phyloP scores from a whole-genome alignment of 202 grass and related monocot genomes.

The Panicum hallii region DNA sequence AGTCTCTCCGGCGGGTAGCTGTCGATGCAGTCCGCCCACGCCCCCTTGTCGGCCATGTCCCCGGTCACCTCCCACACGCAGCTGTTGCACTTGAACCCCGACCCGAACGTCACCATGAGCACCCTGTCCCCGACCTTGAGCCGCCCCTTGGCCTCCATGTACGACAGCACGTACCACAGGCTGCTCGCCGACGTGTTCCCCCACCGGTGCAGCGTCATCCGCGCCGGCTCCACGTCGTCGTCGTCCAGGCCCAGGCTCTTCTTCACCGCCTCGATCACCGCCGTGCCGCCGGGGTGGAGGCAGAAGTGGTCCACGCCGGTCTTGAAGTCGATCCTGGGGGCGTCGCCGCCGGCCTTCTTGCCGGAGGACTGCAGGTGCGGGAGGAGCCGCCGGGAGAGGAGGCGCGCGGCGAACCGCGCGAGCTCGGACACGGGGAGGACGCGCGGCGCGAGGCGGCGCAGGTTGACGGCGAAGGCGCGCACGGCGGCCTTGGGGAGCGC shows the following conservation, averaged over 20 bases:
- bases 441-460: constrained; percentile 54
- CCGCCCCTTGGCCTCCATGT: constrained; percentile 75
- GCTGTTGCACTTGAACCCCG: constrained; percentile 84
- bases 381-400: not conserved
- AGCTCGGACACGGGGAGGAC: constrained; percentile 63
- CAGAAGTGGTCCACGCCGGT: constrained; percentile 67
- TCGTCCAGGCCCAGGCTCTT: constrained; percentile 54
- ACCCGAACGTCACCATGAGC: constrained; percentile 74
- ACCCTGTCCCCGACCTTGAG: constrained; percentile 59
- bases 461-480: constrained; percentile 62
- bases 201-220: constrained; percentile 83
- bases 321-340: constrained; percentile 49
- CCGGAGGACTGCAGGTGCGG: not conserved
- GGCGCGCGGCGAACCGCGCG: constrained; percentile 14
- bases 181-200: constrained; percentile 74
- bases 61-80: constrained; percentile 70
- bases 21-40: constrained; percentile 65
- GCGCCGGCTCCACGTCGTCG: constrained; percentile 57
- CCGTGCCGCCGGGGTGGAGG: constrained; percentile 64
- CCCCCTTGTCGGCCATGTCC: constrained; percentile 60
- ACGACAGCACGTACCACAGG: constrained; percentile 78
- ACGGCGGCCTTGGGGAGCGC: constrained; percentile 67
- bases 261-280: constrained; percentile 69
- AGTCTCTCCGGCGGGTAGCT: constrained; percentile 63
- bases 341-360: not conserved